phyloP scores from a whole-genome alignment of 805 yeast genomes.

The Zygoascus tannicola region DNA sequence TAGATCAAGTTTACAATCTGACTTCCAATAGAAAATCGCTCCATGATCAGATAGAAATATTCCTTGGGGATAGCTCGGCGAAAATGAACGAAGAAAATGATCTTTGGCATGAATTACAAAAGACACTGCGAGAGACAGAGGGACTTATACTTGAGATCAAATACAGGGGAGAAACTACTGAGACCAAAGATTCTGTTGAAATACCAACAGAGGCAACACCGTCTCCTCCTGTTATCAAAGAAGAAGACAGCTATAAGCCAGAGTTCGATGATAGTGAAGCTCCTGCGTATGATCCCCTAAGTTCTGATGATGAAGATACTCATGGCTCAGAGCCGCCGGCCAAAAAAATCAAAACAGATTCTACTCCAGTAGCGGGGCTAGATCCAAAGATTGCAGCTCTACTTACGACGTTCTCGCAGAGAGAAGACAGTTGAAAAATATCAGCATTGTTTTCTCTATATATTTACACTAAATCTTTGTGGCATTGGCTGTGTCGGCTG shows the following conservation, averaged over 20 bases:
- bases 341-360: slow-evolving; percentile 24
- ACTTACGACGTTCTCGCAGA: slow-evolving; percentile 38
- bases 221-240: not conserved
- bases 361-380: slow-evolving; percentile 33
- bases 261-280: slow-evolving; percentile 14
- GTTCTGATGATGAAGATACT: slow-evolving; percentile 39
- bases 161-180: too few relatives aligned
- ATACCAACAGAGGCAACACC: slow-evolving; percentile 3
- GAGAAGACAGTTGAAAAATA: too few relatives aligned
- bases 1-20: slow-evolving; percentile 21
- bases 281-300: slow-evolving; percentile 18
- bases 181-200: slow-evolving; percentile 14
- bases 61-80: slow-evolving; percentile 23
- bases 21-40: slow-evolving; percentile 19
- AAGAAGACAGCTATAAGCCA: not conserved
- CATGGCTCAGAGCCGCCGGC: slow-evolving; percentile 21
- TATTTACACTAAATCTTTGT: too few relatives aligned
- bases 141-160: too few relatives aligned
- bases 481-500: not conserved
- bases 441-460: too few relatives aligned
- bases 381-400: slow-evolving; percentile 41
- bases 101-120: slow-evolving; percentile 22
- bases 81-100: slow-evolving; percentile 22
- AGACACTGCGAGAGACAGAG: slow-evolving; percentile 22
- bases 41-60: slow-evolving; percentile 22